phyloP scores from a whole-genome alignment of 805 yeast species.

The Myxozyma monticola region DNA sequence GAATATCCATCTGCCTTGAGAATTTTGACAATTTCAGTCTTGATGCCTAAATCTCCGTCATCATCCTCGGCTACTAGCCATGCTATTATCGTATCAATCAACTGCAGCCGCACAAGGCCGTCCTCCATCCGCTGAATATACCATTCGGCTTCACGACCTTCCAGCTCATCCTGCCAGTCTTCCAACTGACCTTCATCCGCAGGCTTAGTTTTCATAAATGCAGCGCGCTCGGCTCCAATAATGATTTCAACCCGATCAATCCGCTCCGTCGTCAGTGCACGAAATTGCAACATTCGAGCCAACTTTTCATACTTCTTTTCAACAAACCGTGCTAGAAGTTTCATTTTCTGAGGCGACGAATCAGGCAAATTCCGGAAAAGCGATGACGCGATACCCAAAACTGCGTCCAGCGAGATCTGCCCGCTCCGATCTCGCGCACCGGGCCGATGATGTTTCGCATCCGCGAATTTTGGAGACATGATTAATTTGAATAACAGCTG shows the following conservation, averaged over 20 bases:
- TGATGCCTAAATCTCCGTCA: slow-evolving; percentile 22
- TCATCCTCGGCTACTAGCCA: slow-evolving; percentile 33
- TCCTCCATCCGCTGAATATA: slow-evolving; percentile 26
- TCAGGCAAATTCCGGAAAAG: slow-evolving; percentile 29
- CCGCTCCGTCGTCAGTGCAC: slow-evolving; percentile 6
- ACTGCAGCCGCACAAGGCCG: slow-evolving; percentile 27
- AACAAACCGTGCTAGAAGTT: slow-evolving; percentile 27
- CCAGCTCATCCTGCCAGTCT: slow-evolving; percentile 22
- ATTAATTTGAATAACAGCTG: slow-evolving; percentile 21
- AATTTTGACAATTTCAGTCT: background rate
- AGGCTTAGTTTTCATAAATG: slow-evolving; percentile 16
- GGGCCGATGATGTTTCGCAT: slow-evolving; percentile 6
- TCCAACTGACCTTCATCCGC: slow-evolving; percentile 1
- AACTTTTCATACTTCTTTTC: slow-evolving; percentile 29
- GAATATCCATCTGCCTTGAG: slow-evolving; percentile 1
- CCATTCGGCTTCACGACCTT: slow-evolving; percentile 28
- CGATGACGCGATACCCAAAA: slow-evolving; percentile 29
- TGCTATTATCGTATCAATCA: slow-evolving; percentile 24
- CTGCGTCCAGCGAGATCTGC: slow-evolving; percentile 25
- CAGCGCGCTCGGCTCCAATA: slow-evolving; percentile 13
- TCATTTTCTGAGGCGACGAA: slow-evolving; percentile 24
- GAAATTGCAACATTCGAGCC: slow-evolving; percentile 12
- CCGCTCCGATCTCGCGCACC: slow-evolving; percentile 15
- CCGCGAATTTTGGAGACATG: slow-evolving; percentile 23
- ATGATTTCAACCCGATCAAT: slow-evolving; percentile 10